Percentiles rank a stretch among this genome's conserved stretches.
These are phyloP conservation scores for Daldinia loculata DNA, from an alignment of 495 filamentous ascomycete species.

Conservation along the genomic window DNA sequence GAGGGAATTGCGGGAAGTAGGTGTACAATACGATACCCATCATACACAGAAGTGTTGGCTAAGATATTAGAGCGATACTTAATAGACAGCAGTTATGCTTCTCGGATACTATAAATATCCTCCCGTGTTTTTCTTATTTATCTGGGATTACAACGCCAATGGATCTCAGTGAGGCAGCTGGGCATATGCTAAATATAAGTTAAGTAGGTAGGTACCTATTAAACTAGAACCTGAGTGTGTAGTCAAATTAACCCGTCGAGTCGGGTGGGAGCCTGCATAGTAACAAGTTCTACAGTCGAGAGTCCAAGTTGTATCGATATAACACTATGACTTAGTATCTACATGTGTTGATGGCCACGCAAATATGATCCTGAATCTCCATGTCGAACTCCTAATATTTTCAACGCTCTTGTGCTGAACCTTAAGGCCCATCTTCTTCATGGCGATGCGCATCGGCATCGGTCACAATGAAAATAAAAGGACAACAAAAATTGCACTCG, in stretches of 20 bases:
- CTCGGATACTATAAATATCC: neutral
- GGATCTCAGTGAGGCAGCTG: neutral
- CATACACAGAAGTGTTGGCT: neutral
- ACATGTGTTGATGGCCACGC: neutral
- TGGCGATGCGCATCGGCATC: conserved; percentile 27
- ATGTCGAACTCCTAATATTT: neutral
- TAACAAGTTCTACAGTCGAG: neutral
- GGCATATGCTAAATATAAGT: neutral
- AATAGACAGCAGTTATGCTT: neutral
- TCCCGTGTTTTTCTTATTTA: neutral
- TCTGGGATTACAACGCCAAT: neutral
- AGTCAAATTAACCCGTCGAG: no score
- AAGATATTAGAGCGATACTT: neutral
- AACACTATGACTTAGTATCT: neutral
- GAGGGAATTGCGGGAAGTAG: neutral
- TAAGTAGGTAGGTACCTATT: no score
- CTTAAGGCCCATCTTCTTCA: conserved; percentile 16
- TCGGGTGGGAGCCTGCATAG: neutral
- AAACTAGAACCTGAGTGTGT: no score
- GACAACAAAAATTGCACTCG: conserved; percentile 45
- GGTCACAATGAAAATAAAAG: conserved; percentile 33
- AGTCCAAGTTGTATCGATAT: neutral
- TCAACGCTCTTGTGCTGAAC: no score
- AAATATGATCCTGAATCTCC: neutral
- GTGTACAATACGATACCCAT: conserved; percentile 20